These are phyloP conservation scores for Sanghuangporus baumii DNA, from an alignment of 1,284 basidiomycete genomes.

Conservation along the genomic window DNA sequence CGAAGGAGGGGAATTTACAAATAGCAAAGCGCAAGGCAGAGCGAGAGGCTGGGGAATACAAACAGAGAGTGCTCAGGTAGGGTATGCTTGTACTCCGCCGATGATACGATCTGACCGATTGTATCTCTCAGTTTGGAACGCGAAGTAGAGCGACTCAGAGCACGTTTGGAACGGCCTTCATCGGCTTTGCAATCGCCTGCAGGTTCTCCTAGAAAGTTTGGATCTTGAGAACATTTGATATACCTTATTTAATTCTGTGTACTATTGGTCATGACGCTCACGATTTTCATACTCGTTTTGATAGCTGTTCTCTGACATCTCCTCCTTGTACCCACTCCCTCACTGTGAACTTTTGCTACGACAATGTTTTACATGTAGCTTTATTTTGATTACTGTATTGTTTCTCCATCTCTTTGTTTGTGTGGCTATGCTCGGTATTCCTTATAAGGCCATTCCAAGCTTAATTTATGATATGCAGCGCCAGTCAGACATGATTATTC, in stretches of 20 bases:
- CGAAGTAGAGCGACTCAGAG: constrained; percentile 65
- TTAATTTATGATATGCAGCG: neutral
- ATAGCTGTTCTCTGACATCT: neutral
- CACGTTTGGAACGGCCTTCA: constrained; percentile 48
- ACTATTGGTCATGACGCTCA: constrained; percentile 3
- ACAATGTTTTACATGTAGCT: constrained; percentile 11
- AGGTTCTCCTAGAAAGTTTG: constrained; percentile 30
- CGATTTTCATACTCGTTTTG: neutral
- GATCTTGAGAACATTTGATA: constrained; percentile 19
- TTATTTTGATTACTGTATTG: constrained; percentile 3
- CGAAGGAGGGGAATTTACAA: constrained; percentile 58
- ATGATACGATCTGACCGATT: constrained; percentile 10
- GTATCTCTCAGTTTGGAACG: constrained; percentile 51
- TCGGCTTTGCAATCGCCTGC: constrained; percentile 29
- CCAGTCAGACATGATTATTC: neutral
- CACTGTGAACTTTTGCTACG: neutral
- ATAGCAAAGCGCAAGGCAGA: constrained; percentile 70
- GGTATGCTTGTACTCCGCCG: constrained; percentile 22
- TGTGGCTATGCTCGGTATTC: neutral
- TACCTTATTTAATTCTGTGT: neutral
- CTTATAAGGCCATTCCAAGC: neutral
- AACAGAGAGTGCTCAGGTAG: constrained; percentile 64
- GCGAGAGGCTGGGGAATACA: constrained; percentile 66
- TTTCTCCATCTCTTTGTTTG: neutral
- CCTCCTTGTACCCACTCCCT: neutral